Base-by-base conservation (phyloP, 352 stramenopile genomes). In the Halophytophthora polymorphica region DNA sequence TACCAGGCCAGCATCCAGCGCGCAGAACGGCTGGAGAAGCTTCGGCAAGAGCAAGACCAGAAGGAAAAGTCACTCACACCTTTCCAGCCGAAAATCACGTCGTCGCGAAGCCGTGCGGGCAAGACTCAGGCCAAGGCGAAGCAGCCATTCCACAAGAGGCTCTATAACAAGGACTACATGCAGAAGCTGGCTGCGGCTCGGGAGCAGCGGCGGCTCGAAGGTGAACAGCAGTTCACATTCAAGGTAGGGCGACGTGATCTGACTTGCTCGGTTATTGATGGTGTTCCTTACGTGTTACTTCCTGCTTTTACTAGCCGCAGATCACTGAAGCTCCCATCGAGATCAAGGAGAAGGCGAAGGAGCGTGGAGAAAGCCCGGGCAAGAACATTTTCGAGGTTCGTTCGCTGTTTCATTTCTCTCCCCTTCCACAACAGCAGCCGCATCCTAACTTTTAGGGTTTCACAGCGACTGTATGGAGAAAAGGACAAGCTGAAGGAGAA, bases 321-420 rank as follows among this genome's bases (percentile, higher is more conserved):
- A 83, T 88, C 11, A 79, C 67, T 11, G 56, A 77, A 1, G 56
- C 70, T 2, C 67, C 72, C 5, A 70, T 86, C 37, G 71, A 75
- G 23, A 78, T 78, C 15, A 87, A 87, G 43, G 62, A 64, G 15
- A 87, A 88, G 61, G 53, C 68, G 45, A 80, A 67, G 63, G 79
- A 73, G 38, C 64, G 77, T 51, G 71, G 55, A 45, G 56, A 41
- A 69, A 86, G 66, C 55, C 63, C 78, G 23, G 61, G 66, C 40
- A 86, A 84, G 62, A 90, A 46, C 45, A 90, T 93, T 56, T 93
- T 91, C 55, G 74, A 91, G 69, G 83, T 90, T 75, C 56, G 64
- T 61, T 28, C 7, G 11, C 36, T 19, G 56, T 41, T 49, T 50
- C 45, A 48, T n/a, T 61, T 46, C 19, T 36, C 48, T 15, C 7